Base-by-base conservation (phyloP, 192 early-diverging fungal species). In the Diversispora epigaea region DNA sequence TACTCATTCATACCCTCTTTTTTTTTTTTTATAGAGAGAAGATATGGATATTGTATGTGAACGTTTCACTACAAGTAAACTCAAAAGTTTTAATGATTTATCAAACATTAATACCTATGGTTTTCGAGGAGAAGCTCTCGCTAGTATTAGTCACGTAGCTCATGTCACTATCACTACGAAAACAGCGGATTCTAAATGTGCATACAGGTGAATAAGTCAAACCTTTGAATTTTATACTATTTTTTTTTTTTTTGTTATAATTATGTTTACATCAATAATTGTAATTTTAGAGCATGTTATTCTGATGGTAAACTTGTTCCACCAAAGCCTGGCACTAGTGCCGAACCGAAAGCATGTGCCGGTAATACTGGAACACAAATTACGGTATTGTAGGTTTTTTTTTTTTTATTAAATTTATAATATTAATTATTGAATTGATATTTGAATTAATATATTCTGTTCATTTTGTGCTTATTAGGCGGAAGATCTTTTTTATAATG, bases 401-500 rank as follows among this genome's bases (percentile, higher is more conserved):
- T 4, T 15, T 1, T 52, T 3, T 0, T 15, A 10, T 15, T 11
- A 52, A 52, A 10, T 52, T 3, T 52, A 52, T 17, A 3, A 15
- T 52, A 8, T 49, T 49, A 49, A n/a, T n/a, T n/a, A n/a, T 54
- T 54, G 12, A 17, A 54, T 54, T 17, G 2, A 4, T 17, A 54
- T 54, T 54, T 17, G 12, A 11, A 54, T 54, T 8, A 52, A 8
- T 52, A 8, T 52, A 52, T 2, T 41, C 10, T 69, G 15, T 43
- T 62, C 21, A n/a, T n/a, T n/a, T n/a, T n/a, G n/a, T n/a, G n/a
- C n/a, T n/a, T n/a, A n/a, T n/a, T 58, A 93, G 91, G 91, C 90
- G 14, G 96, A 99, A 79, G 96, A 98, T 75, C 77, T 99, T 67
- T 99, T 99, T 78, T 98, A 93, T 82, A 99, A 97, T 79, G 88